These are phyloP conservation scores for Saccharum spontaneum DNA, from an alignment of 176 grass and related monocot species.

Conservation along the genomic window DNA sequence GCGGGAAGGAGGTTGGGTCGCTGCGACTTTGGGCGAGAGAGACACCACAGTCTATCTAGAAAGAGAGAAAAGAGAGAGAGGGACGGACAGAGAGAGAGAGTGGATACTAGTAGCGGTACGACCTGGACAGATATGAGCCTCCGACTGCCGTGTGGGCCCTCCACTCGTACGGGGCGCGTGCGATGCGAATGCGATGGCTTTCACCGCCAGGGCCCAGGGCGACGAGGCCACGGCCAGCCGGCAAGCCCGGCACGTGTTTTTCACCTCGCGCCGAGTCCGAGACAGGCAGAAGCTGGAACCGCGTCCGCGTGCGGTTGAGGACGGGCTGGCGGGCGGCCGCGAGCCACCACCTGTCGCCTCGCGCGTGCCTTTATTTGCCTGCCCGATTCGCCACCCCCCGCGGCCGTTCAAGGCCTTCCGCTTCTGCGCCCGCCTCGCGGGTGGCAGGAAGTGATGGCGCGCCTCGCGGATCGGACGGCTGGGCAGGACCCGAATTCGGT, in stretches of 20 bases:
- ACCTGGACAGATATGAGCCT: background rate
- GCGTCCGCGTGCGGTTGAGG: background rate
- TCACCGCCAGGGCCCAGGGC: background rate
- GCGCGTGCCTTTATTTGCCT: background rate
- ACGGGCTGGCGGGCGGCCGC: background rate
- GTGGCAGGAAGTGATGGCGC: background rate
- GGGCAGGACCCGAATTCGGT: background rate
- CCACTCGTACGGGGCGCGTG: background rate
- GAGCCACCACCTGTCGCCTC: background rate
- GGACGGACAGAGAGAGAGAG: background rate
- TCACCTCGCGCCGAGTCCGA: background rate
- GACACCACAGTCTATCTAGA: background rate
- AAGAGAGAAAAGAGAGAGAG: background rate
- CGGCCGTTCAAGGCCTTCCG: background rate
- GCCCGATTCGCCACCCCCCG: background rate
- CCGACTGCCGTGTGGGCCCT: background rate
- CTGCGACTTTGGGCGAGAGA: conserved; percentile 13
- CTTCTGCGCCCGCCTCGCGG: background rate
- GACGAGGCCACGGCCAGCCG: background rate
- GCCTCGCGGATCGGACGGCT: background rate
- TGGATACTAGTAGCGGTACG: background rate
- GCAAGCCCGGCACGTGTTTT: background rate
- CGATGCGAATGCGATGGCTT: background rate
- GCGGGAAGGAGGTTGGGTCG: background rate
- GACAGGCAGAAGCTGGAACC: background rate